Conservation (phyloP, 2,329 filamentous ascomycete species). For the Botrytis galanthina region DNA sequence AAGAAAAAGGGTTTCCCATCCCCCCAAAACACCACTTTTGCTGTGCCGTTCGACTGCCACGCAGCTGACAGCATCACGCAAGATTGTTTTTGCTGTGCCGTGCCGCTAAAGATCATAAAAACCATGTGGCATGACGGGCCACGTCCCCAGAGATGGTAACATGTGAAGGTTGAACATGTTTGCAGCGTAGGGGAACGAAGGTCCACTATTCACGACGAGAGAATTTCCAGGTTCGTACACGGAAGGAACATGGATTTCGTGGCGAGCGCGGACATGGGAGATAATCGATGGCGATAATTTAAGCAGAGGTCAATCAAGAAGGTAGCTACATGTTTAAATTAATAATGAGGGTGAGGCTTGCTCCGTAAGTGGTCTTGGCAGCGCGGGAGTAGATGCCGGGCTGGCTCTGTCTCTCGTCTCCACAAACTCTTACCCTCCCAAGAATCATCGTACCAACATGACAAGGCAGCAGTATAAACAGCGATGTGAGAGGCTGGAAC, state of each 20-base stretch:
- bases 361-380: neutral
- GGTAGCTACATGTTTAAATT: neutral
- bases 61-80: slow-evolving; percentile 23
- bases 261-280: neutral
- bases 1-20: neutral
- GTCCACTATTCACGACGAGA: neutral
- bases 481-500: slow-evolving; percentile 15
- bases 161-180: neutral
- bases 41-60: slow-evolving; percentile 19
- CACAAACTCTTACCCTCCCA: neutral
- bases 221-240: neutral
- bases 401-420: slow-evolving; percentile 12
- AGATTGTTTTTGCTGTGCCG: slow-evolving; percentile 22
- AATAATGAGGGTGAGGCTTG: neutral
- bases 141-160: neutral
- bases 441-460: slow-evolving; percentile 5
- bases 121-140: slow-evolving; percentile 20
- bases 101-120: slow-evolving; percentile 20
- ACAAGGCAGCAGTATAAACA: slow-evolving; percentile 22
- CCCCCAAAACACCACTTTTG: neutral
- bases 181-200: neutral
- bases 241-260: neutral
- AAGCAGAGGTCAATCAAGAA: neutral
- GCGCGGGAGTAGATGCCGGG: neutral
- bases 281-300: neutral